Base-by-base conservation (phyloP, 129 eudicot species). In the Arctium lappa region DNA sequence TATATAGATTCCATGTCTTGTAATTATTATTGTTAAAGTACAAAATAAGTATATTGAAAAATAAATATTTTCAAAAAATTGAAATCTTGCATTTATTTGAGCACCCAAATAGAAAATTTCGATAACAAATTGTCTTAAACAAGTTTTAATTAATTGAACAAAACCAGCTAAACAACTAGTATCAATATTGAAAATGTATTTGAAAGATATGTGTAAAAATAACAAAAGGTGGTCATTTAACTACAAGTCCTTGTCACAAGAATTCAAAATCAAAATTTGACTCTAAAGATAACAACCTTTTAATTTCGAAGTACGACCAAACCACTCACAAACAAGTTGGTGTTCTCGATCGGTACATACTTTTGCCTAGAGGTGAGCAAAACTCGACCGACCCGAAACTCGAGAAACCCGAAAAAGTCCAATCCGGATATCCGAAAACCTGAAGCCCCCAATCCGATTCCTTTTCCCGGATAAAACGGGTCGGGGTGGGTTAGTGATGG, bases 301-400 rank as follows among this genome's bases (percentile, higher is more conserved):
- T 38, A 63, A 78, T 36, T 38, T 65, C 74, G 11, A 38, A 78
- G 81, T 36, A 65, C 8, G 81, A 78, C 81, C 74, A 39, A 78
- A 65, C 31, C 74, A 40, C 36, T 63, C 33, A 18, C 31, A 39
- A 42, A 78, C 6, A 27, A n/a, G 60, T 46, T n/a, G 22, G 60
- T 42, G 33, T 38, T 73, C 15, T 74, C 40, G 36, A 18, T 9
- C 27, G 27, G 27, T 22, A 40, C 16, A 29, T 72, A 72, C 4
- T 74, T 39, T 18, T 44, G 22, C 42, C 78, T n/a, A n/a, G n/a
- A n/a, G n/a, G n/a, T n/a, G n/a, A n/a, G n/a, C n/a, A n/a, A n/a
- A n/a, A n/a, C n/a, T n/a, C n/a, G n/a, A n/a, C n/a, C n/a, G n/a
- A n/a, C n/a, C n/a, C n/a, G n/a, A n/a, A n/a, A n/a, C n/a, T n/a